phyloP scores from a whole-genome alignment of 805 yeast species.

The Yarrowia keelungensis region DNA sequence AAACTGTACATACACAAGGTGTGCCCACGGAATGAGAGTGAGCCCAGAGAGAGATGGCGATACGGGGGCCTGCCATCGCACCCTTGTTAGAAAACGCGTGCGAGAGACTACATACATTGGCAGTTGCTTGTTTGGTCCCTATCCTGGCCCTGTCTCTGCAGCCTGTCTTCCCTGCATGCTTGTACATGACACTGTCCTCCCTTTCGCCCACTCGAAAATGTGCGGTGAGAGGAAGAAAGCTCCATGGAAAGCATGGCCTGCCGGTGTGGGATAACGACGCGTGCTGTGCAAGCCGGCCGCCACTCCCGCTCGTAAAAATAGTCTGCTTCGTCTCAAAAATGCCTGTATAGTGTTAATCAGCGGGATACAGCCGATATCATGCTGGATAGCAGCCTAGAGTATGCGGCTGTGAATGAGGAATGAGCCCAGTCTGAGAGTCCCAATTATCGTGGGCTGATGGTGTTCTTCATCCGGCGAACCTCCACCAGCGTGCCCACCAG shows the following conservation, averaged over 20 bases:
- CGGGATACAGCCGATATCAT: slow-evolving; percentile 14
- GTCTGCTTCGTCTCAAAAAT: neutral
- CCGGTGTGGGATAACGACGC: slow-evolving; percentile 5
- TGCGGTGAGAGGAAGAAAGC: neutral
- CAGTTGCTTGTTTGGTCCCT: slow-evolving; percentile 19
- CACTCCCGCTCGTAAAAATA: slow-evolving; percentile 27
- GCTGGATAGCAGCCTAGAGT: neutral
- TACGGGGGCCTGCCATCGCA: slow-evolving; percentile 3
- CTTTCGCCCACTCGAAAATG: slow-evolving; percentile 26
- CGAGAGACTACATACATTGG: neutral
- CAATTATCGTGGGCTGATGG: too few relatives aligned
- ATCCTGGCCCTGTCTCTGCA: slow-evolving; percentile 28
- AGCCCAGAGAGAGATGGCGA: neutral
- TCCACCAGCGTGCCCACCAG: slow-evolving; percentile 3
- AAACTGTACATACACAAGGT: slow-evolving; percentile 2
- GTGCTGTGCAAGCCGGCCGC: slow-evolving; percentile 8
- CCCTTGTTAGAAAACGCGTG: slow-evolving; percentile 21
- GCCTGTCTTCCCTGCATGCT: slow-evolving; percentile 22
- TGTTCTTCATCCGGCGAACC: neutral
- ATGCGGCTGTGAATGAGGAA: slow-evolving; percentile 28
- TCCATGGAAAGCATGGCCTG: slow-evolving; percentile 6
- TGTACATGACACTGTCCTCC: neutral
- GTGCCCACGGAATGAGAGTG: slow-evolving; percentile 9
- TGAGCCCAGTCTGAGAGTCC: neutral
- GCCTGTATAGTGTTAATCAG: neutral